Evolutionary conservation across 495 filamentous ascomycete species (phyloP), one percentile per base, ranked within the genome.

Genomic region (Penicillium herquei): DNA sequence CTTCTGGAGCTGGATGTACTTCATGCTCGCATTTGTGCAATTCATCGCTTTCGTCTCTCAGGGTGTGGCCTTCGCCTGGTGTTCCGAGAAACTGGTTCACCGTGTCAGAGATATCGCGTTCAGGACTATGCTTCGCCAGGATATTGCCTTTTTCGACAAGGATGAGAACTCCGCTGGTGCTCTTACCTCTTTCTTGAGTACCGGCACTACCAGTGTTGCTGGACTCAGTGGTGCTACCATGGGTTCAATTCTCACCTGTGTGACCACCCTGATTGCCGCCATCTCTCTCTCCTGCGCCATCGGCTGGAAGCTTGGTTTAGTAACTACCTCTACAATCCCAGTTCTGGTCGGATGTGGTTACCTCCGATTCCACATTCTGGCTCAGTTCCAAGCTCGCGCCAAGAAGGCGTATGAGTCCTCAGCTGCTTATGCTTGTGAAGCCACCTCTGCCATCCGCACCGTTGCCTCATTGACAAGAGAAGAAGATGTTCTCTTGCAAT

Each of bases 1-100:
- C 56, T 96, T 96, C 72, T 97, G 92, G 92, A 83, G 80, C 47
- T 69, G 84, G 56, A 95, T 97, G 91, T 97, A 91, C 68, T 81
- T 96, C 33, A 90, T 96, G 84, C 80, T 96, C 8, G 93, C 87
- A n/a, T 63, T 93, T 46, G 80, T 84, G 26, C 82, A 87, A 63
- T 84, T 95, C 54, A 61, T 92, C 42, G 78, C 83, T 3, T 88
- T 88, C 60, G 70, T 77, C 41, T 62, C 63, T 37, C 87, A 92
- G 53, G 91, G 90, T 37, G 55, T 87, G 16, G 76, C 81, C 3
- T 92, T 96, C 54, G 90, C 88, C 9, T 86, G 85, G 61, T 90
- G 88, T 73, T 92, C 88, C 3, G 90, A 93, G 69, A 70, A 83
- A 18, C 79, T 97, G 34, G 79, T 96, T 51, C 88, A 88, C 63